Evolutionary conservation across 345 rosid genomes (phyloP), one percentile per base, ranked within the genome.

Genomic region (Euphorbia tirucalli): DNA sequence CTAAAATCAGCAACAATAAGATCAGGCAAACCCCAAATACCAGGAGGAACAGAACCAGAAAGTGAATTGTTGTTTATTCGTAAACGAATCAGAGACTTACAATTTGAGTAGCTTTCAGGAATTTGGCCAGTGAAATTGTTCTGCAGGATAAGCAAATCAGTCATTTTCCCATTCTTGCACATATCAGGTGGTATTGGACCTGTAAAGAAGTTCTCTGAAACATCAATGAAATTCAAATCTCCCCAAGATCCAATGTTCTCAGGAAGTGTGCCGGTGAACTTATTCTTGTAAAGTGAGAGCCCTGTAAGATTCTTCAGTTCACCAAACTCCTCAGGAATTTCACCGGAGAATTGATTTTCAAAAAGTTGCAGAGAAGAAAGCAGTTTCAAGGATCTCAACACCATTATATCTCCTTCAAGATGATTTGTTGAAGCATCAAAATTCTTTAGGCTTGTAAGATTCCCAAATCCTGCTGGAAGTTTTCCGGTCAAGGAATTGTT

Each of bases 171-270:
- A 44, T 87, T 87, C 79, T 85, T 88, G 82, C 97, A 93, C 88
- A 93, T 87, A 28, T 85, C 83, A n/a, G 87, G 88, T 10, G 98
- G 98, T 25, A 89, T 88, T 0, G 84, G 67, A 70, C 98, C 98
- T n/a, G 85, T 81, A 68, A 93, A 73, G 31, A 71, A 78, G 73
- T 93, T 93, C 84, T 91, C 96, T 3, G 97, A 85, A 56, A 87
- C 90, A 74, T 93, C 98, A 22, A 93, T 85, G 80, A 50, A 69
- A 8, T 10, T 6, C 63, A 91, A 80, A 44, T 69, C 71, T 0
- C 86, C 57, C 91, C 82, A 80, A 1, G 92, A 87, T n/a, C 98
- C 98, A 4, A 93, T 83, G 56, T 67, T 83, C 48, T 56, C 73
- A 1, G 97, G 97, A 68, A 93, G 84, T 30, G 84, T 62, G 57